phyloP scores from a whole-genome alignment of 805 yeast species.

The Suhomyces faveliae region DNA sequence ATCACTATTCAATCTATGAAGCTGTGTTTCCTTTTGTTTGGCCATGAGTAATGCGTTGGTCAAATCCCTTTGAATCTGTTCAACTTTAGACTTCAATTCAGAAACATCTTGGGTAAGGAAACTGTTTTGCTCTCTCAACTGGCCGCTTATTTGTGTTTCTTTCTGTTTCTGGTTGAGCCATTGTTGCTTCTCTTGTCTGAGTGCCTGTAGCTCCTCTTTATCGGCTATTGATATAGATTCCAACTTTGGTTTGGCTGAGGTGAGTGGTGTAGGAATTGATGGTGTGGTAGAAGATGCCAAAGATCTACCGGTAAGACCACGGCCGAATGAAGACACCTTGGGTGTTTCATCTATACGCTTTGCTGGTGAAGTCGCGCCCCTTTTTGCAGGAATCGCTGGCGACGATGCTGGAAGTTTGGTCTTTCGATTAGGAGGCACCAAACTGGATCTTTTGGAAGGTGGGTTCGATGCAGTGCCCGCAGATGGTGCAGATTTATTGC shows the following conservation, averaged over 20 bases:
- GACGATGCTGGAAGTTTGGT: slow-evolving; percentile 17
- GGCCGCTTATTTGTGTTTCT: slow-evolving; percentile 23
- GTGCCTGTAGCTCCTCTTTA: slow-evolving; percentile 45
- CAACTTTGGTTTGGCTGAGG: slow-evolving; percentile 13
- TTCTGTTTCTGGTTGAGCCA: slow-evolving; percentile 34
- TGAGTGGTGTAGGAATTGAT: slow-evolving; percentile 9
- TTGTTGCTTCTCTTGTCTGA: slow-evolving; percentile 53
- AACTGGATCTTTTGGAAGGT: slow-evolving; percentile 9
- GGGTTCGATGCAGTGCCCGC: slow-evolving; percentile 11
- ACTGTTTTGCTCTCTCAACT: slow-evolving; percentile 24
- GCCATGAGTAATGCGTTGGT: slow-evolving; percentile 49
- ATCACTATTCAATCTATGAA: slow-evolving; percentile 60
- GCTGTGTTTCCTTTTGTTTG: slow-evolving; percentile 69
- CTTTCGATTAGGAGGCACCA: slow-evolving; percentile 5
- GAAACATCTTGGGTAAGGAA: slow-evolving; percentile 24
- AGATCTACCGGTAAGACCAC: slow-evolving; percentile 45
- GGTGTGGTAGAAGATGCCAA: slow-evolving; percentile 27
- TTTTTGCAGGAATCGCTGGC: slow-evolving; percentile 57
- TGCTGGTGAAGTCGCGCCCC: slow-evolving; percentile 71
- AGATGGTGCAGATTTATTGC: slow-evolving; percentile 10
- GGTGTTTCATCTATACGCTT: slow-evolving; percentile 39
- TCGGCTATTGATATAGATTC: slow-evolving; percentile 24
- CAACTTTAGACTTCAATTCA: slow-evolving; percentile 28
- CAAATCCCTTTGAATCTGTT: slow-evolving; percentile 48
- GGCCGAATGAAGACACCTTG: slow-evolving; percentile 30